Conservation (phyloP, 345 rosid genomes). For the Ceriops tagal region DNA sequence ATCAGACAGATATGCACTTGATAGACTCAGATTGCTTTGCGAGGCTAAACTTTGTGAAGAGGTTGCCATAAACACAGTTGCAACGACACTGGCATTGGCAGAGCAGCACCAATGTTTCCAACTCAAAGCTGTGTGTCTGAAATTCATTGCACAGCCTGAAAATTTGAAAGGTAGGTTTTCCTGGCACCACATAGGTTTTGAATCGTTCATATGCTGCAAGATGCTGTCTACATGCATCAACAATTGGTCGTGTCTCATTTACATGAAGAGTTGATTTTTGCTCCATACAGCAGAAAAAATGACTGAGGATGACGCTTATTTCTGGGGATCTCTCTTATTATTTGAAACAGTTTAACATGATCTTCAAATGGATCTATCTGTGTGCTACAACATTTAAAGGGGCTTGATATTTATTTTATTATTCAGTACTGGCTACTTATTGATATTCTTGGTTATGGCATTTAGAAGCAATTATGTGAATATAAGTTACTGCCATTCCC, state of each 20-base stretch:
- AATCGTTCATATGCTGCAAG: background rate
- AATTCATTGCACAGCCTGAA: slow-evolving; percentile 31
- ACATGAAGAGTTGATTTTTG: no score
- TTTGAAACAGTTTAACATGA: no score
- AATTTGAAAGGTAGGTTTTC: slow-evolving; percentile 25
- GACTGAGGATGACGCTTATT: no score
- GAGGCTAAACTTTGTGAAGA: slow-evolving; percentile 33
- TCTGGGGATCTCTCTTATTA: no score
- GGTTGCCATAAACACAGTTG: slow-evolving; percentile 28
- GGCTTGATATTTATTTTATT: no score
- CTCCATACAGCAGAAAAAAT: no score
- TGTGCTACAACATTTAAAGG: no score
- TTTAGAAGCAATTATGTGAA: no score
- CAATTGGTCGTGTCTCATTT: background rate
- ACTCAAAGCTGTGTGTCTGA: slow-evolving; percentile 31
- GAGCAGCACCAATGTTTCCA: slow-evolving; percentile 36
- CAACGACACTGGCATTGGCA: slow-evolving; percentile 36
- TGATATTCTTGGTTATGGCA: no score
- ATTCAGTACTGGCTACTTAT: no score
- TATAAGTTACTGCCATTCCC: no score
- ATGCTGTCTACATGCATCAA: background rate
- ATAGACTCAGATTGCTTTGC: slow-evolving; percentile 32
- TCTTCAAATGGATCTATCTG: no score
- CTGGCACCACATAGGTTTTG: background rate
- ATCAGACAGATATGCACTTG: slow-evolving; percentile 32